phyloP scores from a whole-genome alignment of 1,139 yeast genomes.

The Sugiyamaella xylanicola region DNA sequence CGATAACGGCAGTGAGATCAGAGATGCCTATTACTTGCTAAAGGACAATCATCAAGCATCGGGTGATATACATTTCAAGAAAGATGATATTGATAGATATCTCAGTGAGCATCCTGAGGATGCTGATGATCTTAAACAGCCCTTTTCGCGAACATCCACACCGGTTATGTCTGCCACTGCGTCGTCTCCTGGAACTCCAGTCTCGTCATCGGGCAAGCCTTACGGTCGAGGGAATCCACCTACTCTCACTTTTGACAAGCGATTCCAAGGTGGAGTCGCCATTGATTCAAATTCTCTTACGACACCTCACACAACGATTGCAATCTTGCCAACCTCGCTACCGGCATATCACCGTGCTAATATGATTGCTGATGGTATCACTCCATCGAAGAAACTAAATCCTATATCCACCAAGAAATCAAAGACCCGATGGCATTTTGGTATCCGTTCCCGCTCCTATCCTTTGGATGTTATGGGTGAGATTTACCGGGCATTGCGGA shows the following conservation, averaged over 20 bases:
- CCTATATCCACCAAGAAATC: constrained; percentile 82
- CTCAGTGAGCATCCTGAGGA: constrained; percentile 32
- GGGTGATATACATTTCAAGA: constrained; percentile 31
- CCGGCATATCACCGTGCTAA: constrained; percentile 94
- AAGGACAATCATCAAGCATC: constrained; percentile 59
- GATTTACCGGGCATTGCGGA: constrained; percentile 88
- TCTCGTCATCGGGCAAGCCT: constrained; percentile 19
- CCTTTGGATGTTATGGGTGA: constrained; percentile 99
- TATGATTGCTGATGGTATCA: constrained; percentile 61
- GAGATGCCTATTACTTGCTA: constrained; percentile 89
- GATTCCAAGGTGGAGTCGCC: constrained; percentile 40
- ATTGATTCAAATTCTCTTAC: constrained; percentile 41
- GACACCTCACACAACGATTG: constrained; percentile 62
- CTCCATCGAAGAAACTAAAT: constrained; percentile 55
- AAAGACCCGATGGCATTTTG: constrained; percentile 98
- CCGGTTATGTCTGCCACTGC: constrained; percentile 15
- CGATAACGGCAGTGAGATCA: constrained; percentile 65
- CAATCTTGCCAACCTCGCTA: constrained; percentile 88
- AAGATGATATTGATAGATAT: constrained; percentile 41
- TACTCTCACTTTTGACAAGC: constrained; percentile 41
- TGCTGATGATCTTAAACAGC: constrained; percentile 8
- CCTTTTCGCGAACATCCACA: constrained; percentile 18
- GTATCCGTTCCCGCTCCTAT: constrained; percentile 92
- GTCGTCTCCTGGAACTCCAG: constrained; percentile 22
- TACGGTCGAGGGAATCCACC: constrained; percentile 38